These are phyloP conservation scores for Rubia yunnanensis DNA, from an alignment of 257 asterid genomes.

Conservation along the genomic window DNA sequence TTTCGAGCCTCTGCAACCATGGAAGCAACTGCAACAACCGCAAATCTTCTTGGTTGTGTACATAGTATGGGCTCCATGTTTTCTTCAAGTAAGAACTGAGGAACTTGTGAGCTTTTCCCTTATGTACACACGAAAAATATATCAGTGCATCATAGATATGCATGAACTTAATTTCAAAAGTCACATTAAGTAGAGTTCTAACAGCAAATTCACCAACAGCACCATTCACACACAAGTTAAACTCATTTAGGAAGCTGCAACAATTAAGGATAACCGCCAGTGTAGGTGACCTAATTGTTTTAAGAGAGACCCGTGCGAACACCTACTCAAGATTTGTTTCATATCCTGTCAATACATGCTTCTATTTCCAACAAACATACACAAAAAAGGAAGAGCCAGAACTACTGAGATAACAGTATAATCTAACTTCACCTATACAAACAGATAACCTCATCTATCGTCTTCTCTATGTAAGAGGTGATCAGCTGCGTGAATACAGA, in stretches of 20 bases:
- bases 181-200: no score
- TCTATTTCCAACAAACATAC: neutral
- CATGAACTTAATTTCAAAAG: constrained; percentile 1
- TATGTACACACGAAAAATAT: constrained; percentile 15
- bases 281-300: neutral
- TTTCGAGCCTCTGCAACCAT: constrained; percentile 88
- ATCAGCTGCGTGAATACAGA: neutral
- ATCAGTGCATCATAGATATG: neutral
- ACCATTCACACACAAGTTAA: neutral
- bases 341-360: neutral
- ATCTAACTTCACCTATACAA: neutral
- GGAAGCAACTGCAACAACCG: constrained; percentile 93
- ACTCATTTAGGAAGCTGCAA: neutral
- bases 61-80: constrained; percentile 81
- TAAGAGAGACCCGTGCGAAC: neutral
- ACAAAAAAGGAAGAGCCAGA: neutral
- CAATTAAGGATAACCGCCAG: neutral
- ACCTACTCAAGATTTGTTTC: neutral
- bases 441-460: neutral
- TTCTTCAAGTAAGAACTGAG: constrained; percentile 77
- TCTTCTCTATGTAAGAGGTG: no score
- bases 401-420: neutral
- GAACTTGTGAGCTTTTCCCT: constrained; percentile 98
- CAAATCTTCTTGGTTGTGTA: constrained; percentile 97
- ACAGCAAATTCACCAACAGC: neutral